A percentile compares a stretch with the other conserved stretches of the same genome.
These are phyloP conservation scores for Coprinopsis cinerea DNA, from an alignment of 768 basidiomycete genomes.

Conservation along the genomic window DNA sequence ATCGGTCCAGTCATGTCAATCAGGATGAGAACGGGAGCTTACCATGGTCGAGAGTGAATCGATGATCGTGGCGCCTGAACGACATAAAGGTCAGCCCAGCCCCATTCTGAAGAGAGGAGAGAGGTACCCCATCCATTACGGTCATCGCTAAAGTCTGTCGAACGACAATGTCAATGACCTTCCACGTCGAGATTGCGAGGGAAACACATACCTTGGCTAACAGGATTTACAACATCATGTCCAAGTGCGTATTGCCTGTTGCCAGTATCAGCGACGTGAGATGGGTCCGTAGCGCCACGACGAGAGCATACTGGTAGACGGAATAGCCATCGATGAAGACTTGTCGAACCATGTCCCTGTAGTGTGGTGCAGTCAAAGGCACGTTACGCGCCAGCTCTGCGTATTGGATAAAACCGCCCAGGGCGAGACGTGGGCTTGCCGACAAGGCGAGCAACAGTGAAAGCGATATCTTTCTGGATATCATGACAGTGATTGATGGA, in stretches of 20 bases:
- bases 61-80: not conserved
- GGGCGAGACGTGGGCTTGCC: no score
- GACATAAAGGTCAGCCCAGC: not conserved
- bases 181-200: not conserved
- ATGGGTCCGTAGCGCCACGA: no score
- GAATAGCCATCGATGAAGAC: not conserved
- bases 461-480: no score
- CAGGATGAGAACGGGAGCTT: not conserved
- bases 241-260: not conserved
- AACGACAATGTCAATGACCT: not conserved
- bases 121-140: not conserved
- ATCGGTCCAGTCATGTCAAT: not conserved
- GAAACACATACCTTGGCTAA: not conserved
- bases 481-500: no score
- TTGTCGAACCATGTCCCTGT: not conserved
- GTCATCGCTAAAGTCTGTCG: not conserved
- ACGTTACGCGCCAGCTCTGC: not conserved
- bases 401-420: not conserved
- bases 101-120: not conserved
- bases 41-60: not conserved
- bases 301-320: not conserved
- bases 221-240: not conserved
- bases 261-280: not conserved
- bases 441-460: no score
- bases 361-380: not conserved